Base-by-base conservation (phyloP, 176 grass and related monocot genomes). In the Rhipidocladum racemiflorum region DNA sequence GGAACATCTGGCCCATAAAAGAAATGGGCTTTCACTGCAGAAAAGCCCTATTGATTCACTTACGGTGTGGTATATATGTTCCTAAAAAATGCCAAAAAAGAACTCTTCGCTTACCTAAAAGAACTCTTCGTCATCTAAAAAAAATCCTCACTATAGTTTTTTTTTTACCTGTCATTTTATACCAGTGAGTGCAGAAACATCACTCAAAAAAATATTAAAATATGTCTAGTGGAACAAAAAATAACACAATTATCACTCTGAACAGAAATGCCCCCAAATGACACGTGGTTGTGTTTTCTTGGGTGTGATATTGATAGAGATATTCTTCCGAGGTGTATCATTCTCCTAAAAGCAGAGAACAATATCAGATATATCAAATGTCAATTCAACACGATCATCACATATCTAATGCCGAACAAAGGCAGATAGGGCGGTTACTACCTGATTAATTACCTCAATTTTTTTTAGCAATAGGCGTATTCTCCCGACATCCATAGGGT, bases 341-440 rank as follows among this genome's bases (percentile, higher is more conserved):
- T 45, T 7, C 25, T 32, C 8, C 14, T 11, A 46, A 69, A 69
- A 77, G 55, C 29, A 61, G 30, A 56, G 74, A 85, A 85, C 79
- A 63, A 46, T 9, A 85, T 78, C 29, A 50, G 62, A 30, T 61
- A 71, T 24, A 65, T 35, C 20, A 57, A 45, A 67, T 17, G 77
- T 67, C 69, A 86, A 81, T 36, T 56, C 63, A 57, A 65, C 77
- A 67, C 57, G 57, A 64, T 63, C 7, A 63, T 51, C 83, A 64
- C 65, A 79, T 21, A 28, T 65, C 55, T 65, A 48, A 74, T 7
- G 28, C 4, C 23, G 0, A n/a, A 25, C 2, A 25, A 53, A 57
- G 36, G 20, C 17, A 39, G 16, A 54, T 57, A 66, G 77, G 68
- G 68, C 9, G 46, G 69, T 80, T 80, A 64, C 75, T 43, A 20